phyloP scores from a whole-genome alignment of 257 asterid genomes.

The Solanum neorickii region DNA sequence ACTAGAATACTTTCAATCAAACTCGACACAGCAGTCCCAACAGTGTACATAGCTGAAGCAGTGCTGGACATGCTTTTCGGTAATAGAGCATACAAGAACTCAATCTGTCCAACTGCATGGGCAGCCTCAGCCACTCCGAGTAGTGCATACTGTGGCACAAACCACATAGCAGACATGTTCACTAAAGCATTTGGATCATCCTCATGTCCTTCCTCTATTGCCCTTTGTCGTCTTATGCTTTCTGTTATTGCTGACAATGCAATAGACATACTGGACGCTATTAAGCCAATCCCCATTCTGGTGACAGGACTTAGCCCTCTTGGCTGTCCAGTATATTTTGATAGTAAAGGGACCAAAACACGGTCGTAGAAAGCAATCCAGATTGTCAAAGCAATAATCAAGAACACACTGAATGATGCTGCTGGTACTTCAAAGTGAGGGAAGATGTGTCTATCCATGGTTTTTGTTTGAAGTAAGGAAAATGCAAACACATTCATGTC shows the following conservation, averaged over 20 bases:
- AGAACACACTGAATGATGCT: constrained; percentile 6
- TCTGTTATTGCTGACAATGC: constrained; percentile 6
- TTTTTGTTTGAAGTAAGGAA: neutral
- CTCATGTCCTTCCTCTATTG: neutral
- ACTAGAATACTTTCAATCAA: constrained; percentile 6
- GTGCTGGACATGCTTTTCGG: constrained; percentile 15
- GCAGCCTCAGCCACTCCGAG: constrained; percentile 12
- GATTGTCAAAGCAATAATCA: neutral
- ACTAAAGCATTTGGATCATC: neutral
- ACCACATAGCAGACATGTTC: constrained; percentile 13
- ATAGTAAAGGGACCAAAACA: neutral
- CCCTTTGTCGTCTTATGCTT: neutral
- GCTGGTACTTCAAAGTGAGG: constrained; percentile 9
- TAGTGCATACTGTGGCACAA: constrained; percentile 4
- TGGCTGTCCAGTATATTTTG: neutral
- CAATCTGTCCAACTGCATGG: constrained; percentile 5
- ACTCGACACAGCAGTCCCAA: constrained; percentile 5
- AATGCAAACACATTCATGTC: neutral
- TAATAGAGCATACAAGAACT: constrained; percentile 9
- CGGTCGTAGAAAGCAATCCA: constrained; percentile 3
- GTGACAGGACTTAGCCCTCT: neutral
- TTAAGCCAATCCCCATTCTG: constrained; percentile 10
- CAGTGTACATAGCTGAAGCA: constrained; percentile 1
- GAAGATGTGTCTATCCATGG: constrained; percentile 4
- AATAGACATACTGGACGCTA: neutral